phyloP scores from a whole-genome alignment of 805 yeast species.

The Sugiyamaella chiloensis region DNA sequence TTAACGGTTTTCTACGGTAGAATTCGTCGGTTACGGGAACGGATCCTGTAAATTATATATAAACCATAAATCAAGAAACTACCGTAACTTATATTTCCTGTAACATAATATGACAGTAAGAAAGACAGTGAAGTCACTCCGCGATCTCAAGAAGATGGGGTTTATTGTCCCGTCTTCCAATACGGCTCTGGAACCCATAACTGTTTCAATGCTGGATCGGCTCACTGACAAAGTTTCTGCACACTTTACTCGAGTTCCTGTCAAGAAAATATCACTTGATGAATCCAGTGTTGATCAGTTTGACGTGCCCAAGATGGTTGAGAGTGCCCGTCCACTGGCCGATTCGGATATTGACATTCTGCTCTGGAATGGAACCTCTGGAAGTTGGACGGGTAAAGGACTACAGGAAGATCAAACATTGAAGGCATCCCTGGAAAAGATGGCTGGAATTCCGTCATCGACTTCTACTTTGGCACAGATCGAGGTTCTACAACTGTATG shows the following conservation, averaged over 20 bases:
- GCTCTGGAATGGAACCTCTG: slow-evolving; percentile 1
- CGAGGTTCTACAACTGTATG: not conserved
- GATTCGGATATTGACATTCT: not conserved
- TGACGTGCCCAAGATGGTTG: not conserved
- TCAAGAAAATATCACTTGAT: slow-evolving; percentile 1
- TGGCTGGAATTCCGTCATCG: not conserved
- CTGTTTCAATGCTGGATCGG: not conserved
- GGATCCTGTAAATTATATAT: too few relatives aligned
- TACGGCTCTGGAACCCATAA: slow-evolving; percentile 1
- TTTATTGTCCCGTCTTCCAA: slow-evolving; percentile 2
- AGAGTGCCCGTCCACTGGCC: slow-evolving; percentile 1
- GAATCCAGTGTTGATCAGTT: not conserved
- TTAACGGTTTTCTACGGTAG: too few relatives aligned
- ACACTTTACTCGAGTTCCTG: slow-evolving; percentile 1
- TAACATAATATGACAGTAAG: too few relatives aligned
- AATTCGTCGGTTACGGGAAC: too few relatives aligned
- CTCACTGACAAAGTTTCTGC: not conserved
- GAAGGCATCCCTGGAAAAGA: not conserved
- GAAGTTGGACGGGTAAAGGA: slow-evolving; percentile 1
- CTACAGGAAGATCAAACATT: not conserved
- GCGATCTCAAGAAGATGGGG: slow-evolving; percentile 1
- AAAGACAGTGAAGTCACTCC: not conserved
- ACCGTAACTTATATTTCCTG: too few relatives aligned
- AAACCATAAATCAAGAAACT: too few relatives aligned
- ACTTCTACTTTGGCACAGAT: not conserved